A percentile compares a stretch with the other conserved stretches of the same genome.
Conservation (phyloP, 805 yeast genomes). For the Ogataea kodamae region DNA sequence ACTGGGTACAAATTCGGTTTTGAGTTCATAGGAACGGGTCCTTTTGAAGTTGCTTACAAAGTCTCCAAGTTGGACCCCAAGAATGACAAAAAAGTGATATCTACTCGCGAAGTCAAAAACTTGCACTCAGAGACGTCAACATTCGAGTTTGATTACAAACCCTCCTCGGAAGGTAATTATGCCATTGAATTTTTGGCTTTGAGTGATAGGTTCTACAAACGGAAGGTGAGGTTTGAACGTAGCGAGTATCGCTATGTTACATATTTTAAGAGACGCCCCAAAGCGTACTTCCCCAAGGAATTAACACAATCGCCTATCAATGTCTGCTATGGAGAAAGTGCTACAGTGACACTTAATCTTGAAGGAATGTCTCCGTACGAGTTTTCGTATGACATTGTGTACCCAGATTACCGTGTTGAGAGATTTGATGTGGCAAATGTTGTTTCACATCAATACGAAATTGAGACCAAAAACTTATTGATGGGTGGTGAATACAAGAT, state of each 20-base stretch:
- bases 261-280: conserved; percentile 68
- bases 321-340: conserved; percentile 33
- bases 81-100: conserved; percentile 22
- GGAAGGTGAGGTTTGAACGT: conserved; percentile 30
- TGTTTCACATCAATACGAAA: conserved; percentile 32
- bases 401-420: conserved; percentile 45
- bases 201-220: conserved; percentile 57
- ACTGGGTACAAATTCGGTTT: conserved; percentile 72
- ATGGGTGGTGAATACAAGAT: conserved; percentile 75
- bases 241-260: conserved; percentile 57
- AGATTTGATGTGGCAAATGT: conserved; percentile 43
- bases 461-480: conserved; percentile 53
- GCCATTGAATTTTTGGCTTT: conserved; percentile 65
- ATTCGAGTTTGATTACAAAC: conserved; percentile 60
- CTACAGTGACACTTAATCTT: conserved; percentile 52
- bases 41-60: conserved; percentile 64
- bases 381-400: conserved; percentile 64
- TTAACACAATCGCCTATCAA: conserved; percentile 18
- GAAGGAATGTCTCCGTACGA: conserved; percentile 80
- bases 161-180: conserved; percentile 78
- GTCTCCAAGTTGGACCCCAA: conserved; percentile 51
- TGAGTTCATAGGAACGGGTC: conserved; percentile 76
- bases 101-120: conserved; percentile 25
- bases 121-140: conserved; percentile 32
- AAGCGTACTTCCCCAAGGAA: conserved; percentile 37